Conservation (phyloP, 208 protist genomes). For the Herpetomonas tarakana region DNA sequence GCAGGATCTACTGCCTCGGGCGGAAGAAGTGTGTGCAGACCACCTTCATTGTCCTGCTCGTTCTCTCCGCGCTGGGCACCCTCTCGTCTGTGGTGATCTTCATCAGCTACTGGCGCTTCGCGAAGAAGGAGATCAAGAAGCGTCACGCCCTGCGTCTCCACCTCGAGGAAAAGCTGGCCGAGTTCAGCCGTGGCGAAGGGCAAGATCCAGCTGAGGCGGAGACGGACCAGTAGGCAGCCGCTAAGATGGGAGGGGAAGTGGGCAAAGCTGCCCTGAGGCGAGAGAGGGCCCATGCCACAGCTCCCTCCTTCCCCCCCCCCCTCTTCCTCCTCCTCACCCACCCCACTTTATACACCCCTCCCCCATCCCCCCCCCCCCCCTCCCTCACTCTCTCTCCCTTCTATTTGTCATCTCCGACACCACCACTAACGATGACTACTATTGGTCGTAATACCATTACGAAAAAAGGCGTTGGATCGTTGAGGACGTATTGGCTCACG, state of each 20-base stretch:
- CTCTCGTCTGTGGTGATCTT: conserved; percentile 17
- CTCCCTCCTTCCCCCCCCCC: neutral
- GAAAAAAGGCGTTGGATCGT: no score
- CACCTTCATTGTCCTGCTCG: conserved; percentile 26
- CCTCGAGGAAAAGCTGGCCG: conserved; percentile 16
- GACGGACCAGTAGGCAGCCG: neutral
- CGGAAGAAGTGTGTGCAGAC: conserved; percentile 31
- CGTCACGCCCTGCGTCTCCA: conserved; percentile 10
- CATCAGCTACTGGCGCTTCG: conserved; percentile 36
- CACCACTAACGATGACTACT: conserved; percentile 4
- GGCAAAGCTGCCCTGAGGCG: no score
- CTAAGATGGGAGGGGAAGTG: neutral
- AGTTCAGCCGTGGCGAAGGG: neutral
- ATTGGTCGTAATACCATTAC: no score
- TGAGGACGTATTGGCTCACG: no score
- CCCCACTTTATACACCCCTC: no score
- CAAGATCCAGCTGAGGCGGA: neutral
- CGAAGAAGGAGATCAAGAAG: conserved; percentile 4
- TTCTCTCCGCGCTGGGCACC: conserved; percentile 19
- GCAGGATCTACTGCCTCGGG: conserved; percentile 13
- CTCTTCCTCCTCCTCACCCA: conserved; percentile 6
- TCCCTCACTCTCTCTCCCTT: conserved; percentile 1
- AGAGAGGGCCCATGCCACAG: no score
- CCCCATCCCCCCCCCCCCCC: no score
- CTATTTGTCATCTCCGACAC: conserved; percentile 4